Evolutionary conservation across 2,329 filamentous ascomycete genomes (phyloP).

Genomic region (Pseudocercospora ulei): DNA sequence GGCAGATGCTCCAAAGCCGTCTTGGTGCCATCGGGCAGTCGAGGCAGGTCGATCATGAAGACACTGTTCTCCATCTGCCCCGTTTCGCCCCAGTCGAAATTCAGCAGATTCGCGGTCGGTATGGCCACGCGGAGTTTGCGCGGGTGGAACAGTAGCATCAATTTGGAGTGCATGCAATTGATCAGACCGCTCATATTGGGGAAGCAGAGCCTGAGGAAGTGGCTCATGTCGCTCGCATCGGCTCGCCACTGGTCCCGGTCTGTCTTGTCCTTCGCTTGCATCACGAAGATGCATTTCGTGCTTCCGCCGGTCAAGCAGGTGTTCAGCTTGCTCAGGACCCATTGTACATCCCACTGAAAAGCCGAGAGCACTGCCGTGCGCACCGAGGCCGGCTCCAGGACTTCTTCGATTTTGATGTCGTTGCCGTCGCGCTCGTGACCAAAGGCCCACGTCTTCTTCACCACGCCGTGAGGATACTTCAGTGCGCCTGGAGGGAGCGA

Average conservation of each 20-base stretch:
- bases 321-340: slow-evolving; percentile 58
- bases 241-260: slow-evolving; percentile 31
- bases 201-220: slow-evolving; percentile 59
- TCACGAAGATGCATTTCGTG: slow-evolving; percentile 48
- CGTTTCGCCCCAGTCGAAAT: slow-evolving; percentile 81
- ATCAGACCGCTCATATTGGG: slow-evolving; percentile 63
- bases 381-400: slow-evolving; percentile 63
- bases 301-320: slow-evolving; percentile 47
- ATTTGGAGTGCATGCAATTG: slow-evolving; percentile 84
- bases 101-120: slow-evolving; percentile 75
- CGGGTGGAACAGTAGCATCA: slow-evolving; percentile 76
- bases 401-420: slow-evolving; percentile 80
- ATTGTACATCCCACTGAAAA: slow-evolving; percentile 75
- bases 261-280: slow-evolving; percentile 47
- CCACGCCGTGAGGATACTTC: slow-evolving; percentile 51
- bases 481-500: slow-evolving; percentile 15
- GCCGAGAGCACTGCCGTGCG: slow-evolving; percentile 74
- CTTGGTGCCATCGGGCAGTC: slow-evolving; percentile 34
- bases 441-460: slow-evolving; percentile 72
- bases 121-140: slow-evolving; percentile 67
- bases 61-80: slow-evolving; percentile 80
- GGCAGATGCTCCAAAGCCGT: slow-evolving; percentile 36
- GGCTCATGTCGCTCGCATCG: slow-evolving; percentile 29
- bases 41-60: slow-evolving; percentile 86
- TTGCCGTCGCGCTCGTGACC: slow-evolving; percentile 53